A percentile compares a stretch with the other conserved stretches of the same genome.
phyloP scores from a whole-genome alignment of 345 rosid species.

The Salix viminalis region DNA sequence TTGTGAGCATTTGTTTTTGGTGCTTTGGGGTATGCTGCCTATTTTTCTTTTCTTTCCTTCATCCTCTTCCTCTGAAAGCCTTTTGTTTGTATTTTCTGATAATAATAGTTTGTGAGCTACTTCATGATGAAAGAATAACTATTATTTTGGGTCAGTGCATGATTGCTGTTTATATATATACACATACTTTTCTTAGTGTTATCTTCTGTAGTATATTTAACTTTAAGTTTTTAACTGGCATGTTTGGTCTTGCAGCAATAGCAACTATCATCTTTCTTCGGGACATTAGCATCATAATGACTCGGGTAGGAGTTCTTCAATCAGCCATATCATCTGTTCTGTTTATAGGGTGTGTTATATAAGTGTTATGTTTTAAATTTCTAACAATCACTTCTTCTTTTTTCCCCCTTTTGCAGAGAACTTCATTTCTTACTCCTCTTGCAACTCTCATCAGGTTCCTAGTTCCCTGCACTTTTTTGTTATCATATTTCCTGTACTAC shows the following conservation, averaged over 20 bases:
- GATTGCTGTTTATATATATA: background rate
- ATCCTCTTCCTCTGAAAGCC: background rate
- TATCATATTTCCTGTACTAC: background rate
- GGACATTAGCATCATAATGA: slow-evolving; percentile 45
- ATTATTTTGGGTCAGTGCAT: background rate
- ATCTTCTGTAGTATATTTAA: background rate
- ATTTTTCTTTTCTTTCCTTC: background rate
- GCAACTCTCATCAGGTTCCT: slow-evolving; percentile 55
- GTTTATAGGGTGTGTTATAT: background rate
- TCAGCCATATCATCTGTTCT: background rate
- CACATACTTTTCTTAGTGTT: background rate
- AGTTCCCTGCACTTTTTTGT: background rate
- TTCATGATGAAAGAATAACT: background rate
- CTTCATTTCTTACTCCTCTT: slow-evolving; percentile 29
- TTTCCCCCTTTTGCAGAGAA: slow-evolving; percentile 41
- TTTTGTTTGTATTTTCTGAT: background rate
- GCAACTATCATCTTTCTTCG: slow-evolving; percentile 62
- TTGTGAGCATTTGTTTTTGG: background rate
- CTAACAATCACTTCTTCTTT: background rate
- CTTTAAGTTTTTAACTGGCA: slow-evolving; percentile 1
- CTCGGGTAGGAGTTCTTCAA: slow-evolving; percentile 38
- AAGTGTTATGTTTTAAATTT: background rate
- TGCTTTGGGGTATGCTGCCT: background rate
- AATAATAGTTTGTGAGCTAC: background rate
- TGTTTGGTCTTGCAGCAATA: slow-evolving; percentile 54